These are phyloP conservation scores for Trametes coccinea DNA, from an alignment of 768 basidiomycete species.

Conservation along the genomic window DNA sequence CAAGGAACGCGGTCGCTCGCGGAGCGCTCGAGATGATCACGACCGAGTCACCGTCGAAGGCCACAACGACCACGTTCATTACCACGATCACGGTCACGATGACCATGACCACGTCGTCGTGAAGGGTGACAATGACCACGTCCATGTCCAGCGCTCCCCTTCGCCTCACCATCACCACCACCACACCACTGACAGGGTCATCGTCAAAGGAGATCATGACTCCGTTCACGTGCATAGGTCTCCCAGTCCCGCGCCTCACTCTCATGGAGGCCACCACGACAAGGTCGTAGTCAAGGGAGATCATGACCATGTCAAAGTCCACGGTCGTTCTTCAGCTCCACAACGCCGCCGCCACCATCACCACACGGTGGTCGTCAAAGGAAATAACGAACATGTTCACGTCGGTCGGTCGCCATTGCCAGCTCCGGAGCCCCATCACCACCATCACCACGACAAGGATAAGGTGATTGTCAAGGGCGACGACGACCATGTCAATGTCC, in stretches of 20 bases:
- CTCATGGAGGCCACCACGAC: slow-evolving; percentile 22
- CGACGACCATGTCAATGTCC: slow-evolving; percentile 6
- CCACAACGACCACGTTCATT: slow-evolving; percentile 10
- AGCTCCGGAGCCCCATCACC: neutral
- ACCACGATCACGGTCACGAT: slow-evolving; percentile 17
- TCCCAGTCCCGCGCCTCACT: slow-evolving; percentile 12
- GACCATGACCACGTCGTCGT: slow-evolving; percentile 21
- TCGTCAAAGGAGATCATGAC: slow-evolving; percentile 21
- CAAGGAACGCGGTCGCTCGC: neutral
- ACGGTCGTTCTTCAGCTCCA: slow-evolving; percentile 6
- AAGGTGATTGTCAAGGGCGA: slow-evolving; percentile 6
- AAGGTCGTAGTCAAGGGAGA: slow-evolving; percentile 25
- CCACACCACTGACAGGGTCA: slow-evolving; percentile 7
- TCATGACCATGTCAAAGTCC: slow-evolving; percentile 16
- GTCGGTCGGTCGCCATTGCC: slow-evolving; percentile 1
- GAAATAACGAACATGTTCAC: slow-evolving; percentile 29
- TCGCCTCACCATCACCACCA: slow-evolving; percentile 15
- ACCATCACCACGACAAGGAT: slow-evolving; percentile 10
- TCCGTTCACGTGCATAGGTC: slow-evolving; percentile 23
- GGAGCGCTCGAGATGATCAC: slow-evolving; percentile 8
- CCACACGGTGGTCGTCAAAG: slow-evolving; percentile 19
- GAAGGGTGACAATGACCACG: slow-evolving; percentile 24
- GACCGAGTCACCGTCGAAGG: slow-evolving; percentile 14
- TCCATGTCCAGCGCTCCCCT: slow-evolving; percentile 22
- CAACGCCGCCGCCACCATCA: slow-evolving; percentile 3